Conservation (phyloP, 1,284 basidiomycete genomes). For the Heliocybe sulcata region DNA sequence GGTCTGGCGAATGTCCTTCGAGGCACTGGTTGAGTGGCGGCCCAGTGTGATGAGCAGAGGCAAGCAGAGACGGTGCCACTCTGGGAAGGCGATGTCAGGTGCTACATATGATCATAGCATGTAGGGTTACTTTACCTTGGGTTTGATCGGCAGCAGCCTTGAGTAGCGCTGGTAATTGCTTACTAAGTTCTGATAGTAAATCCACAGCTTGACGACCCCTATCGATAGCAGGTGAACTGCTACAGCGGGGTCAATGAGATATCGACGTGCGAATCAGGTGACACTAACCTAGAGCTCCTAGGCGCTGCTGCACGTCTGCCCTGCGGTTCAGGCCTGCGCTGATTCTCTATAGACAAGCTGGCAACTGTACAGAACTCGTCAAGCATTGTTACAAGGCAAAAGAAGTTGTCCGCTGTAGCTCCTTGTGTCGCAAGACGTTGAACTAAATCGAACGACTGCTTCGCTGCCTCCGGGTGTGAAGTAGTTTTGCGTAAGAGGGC, state of each 20-base stretch:
- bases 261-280: neutral
- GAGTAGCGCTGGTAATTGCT: conserved; percentile 49
- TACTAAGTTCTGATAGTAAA: conserved; percentile 68
- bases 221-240: conserved; percentile 71
- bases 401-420: conserved; percentile 76
- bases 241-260: conserved; percentile 18
- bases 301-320: conserved; percentile 45
- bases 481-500: conserved; percentile 85
- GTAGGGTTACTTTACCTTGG: conserved; percentile 37
- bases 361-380: conserved; percentile 84
- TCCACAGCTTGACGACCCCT: conserved; percentile 83
- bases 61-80: conserved; percentile 79
- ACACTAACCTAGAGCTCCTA: conserved; percentile 43
- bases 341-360: conserved; percentile 51
- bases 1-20: conserved; percentile 79
- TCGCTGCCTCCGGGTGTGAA: conserved; percentile 83
- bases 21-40: conserved; percentile 81
- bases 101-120: neutral
- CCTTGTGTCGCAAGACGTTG: conserved; percentile 52
- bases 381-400: conserved; percentile 73
- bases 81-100: conserved; percentile 27
- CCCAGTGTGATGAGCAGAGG: conserved; percentile 76
- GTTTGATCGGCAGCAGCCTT: conserved; percentile 26
- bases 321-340: conserved; percentile 43
- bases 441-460: conserved; percentile 76